These are phyloP conservation scores for Lyophyllum shimeji DNA, from an alignment of 768 basidiomycete species.

Conservation along the genomic window DNA sequence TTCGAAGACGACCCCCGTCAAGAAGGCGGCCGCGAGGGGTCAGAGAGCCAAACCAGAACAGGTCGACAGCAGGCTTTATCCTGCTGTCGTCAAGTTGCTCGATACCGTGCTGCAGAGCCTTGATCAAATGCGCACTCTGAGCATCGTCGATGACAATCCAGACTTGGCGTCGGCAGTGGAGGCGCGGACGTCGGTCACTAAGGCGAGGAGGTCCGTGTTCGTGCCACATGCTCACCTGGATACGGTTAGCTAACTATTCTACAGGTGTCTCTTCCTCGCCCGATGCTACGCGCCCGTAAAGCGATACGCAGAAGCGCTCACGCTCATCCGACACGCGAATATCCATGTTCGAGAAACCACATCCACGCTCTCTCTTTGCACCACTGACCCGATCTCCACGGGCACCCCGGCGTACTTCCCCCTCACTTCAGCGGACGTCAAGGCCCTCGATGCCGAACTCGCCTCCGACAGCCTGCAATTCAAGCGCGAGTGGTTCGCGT, in stretches of 20 bases:
- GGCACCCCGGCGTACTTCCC: constrained; percentile 54
- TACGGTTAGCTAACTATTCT: background rate
- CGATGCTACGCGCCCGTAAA: constrained; percentile 71
- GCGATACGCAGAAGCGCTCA: constrained; percentile 70
- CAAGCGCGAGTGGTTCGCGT: constrained; percentile 78
- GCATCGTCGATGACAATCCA: constrained; percentile 85
- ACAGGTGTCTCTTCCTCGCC: constrained; percentile 74
- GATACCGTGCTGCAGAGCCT: constrained; percentile 86
- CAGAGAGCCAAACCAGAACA: constrained; percentile 35
- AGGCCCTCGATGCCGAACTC: constrained; percentile 53
- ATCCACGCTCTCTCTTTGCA: constrained; percentile 48
- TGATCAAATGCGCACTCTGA: constrained; percentile 79
- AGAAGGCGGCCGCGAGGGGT: constrained; percentile 25
- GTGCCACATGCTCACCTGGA: background rate
- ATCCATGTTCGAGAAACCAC: constrained; percentile 76
- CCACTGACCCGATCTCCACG: constrained; percentile 44
- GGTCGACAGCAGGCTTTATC: constrained; percentile 75
- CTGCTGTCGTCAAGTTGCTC: constrained; percentile 84
- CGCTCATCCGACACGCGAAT: constrained; percentile 67
- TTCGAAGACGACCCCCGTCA: constrained; percentile 19
- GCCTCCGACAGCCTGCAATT: constrained; percentile 44
- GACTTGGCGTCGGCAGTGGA: constrained; percentile 81
- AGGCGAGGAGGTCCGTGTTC: constrained; percentile 62
- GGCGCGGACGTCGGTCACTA: constrained; percentile 69
- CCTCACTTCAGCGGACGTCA: constrained; percentile 41